These are phyloP conservation scores for Pulicaria dysenterica DNA, from an alignment of 129 eudicot genomes.

Conservation along the genomic window DNA sequence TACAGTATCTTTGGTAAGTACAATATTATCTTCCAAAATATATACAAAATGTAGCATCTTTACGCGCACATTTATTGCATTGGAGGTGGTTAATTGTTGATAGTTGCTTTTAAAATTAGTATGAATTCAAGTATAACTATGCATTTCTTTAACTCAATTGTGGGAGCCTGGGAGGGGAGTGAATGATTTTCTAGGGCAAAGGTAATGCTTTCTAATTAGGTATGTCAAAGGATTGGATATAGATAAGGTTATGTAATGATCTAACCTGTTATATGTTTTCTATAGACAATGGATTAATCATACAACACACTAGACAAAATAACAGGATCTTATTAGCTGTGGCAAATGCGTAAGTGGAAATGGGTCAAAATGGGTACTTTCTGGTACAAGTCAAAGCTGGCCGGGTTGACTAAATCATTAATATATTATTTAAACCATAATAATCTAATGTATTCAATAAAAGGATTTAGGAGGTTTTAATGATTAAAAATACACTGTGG, in stretches of 20 bases:
- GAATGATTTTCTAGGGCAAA: not conserved
- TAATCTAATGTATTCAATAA: not conserved
- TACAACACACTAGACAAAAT: not conserved
- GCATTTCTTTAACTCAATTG: no score
- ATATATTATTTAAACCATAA: not conserved
- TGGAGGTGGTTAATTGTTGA: slow-evolving; percentile 13
- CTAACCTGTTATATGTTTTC: not conserved
- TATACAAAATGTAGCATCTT: not conserved
- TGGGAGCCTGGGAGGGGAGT: no score
- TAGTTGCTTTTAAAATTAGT: not conserved
- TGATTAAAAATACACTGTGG: not conserved
- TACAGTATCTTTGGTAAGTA: slow-evolving; percentile 55
- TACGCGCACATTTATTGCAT: slow-evolving; percentile 6
- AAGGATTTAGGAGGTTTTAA: not conserved
- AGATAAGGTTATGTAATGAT: not conserved
- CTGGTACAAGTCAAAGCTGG: not conserved
- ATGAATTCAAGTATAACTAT: not conserved
- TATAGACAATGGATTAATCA: not conserved
- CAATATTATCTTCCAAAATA: not conserved
- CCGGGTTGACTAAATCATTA: not conserved
- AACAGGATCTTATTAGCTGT: not conserved
- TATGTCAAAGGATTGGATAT: not conserved
- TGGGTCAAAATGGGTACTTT: not conserved
- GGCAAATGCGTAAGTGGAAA: not conserved
- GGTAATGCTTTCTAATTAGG: not conserved